Base-by-base conservation (phyloP, 352 stramenopile genomes). In the Phytophthora sp. region DNA sequence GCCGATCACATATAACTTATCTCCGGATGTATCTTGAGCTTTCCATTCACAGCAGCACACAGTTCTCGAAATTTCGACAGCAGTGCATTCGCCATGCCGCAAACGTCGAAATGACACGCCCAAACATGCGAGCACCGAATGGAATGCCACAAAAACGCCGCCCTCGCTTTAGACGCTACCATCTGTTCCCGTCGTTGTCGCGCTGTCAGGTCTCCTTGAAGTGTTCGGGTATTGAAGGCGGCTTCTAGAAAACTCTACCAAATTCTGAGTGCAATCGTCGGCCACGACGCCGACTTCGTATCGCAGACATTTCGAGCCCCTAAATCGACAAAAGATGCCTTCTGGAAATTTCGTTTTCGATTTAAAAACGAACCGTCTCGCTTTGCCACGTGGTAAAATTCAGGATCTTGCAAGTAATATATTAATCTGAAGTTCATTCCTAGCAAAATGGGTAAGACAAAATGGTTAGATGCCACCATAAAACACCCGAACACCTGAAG, bases 311-410 rank as follows among this genome's bases (percentile, higher is more conserved):
- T 9, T 20, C 2, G 33, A 9, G 7, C 31, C 8, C 31, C 31
- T 38, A 7, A 38, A 38, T 9, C 18, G n/a, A 45, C 12, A 46
- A 46, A 46, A 23, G 24, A 13, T 7, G 24, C 38, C 24, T 64
- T 64, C 56, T 57, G 9, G 56, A 64, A 56, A 49, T 35, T 35
- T 64, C 31, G 44, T 16, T 47, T 30, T 39, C 18, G 56, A 64
- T 64, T 57, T 64, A 45, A 45, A 38, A 36, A 18, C 30, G n/a
- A 63, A 7, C 12, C 29, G 6, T 47, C 31, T 2, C 12, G 31
- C 3, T 3, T 3, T 33, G 29, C 12, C 26, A 23, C 26, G 18
- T 60, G 30, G 31, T 55, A n/a, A 56, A 56, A 18, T 55, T 30
- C 30, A 20, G 23, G 29, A n/a, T n/a, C n/a, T n/a, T n/a, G n/a